Percentiles rank a stretch among this genome's conserved stretches.
Evolutionary conservation across 768 basidiomycete species (phyloP).

Genomic region (Lentinula aciculospora): DNA sequence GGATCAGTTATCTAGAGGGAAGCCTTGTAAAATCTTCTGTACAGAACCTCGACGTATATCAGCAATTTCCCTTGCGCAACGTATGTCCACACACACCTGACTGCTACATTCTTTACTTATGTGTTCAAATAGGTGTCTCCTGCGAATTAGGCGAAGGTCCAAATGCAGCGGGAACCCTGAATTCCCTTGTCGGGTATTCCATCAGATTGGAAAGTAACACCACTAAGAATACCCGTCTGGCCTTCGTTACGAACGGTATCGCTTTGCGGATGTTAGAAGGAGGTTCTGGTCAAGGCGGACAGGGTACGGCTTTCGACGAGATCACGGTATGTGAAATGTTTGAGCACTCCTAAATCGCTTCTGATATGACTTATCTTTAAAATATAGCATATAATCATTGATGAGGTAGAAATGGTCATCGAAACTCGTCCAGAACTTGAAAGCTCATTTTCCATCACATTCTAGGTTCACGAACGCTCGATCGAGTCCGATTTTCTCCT

Average conservation of each 20-base stretch:
- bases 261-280: conserved; percentile 96
- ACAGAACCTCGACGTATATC: conserved; percentile 96
- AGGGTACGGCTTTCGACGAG: conserved; percentile 85
- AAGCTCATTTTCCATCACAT: not conserved
- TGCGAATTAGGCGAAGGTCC: conserved; percentile 85
- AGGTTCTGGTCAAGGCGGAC: conserved; percentile 61
- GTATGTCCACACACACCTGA: conserved; percentile 24
- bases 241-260: conserved; percentile 92
- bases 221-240: conserved; percentile 68
- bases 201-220: conserved; percentile 89
- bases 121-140: conserved; percentile 54
- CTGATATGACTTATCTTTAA: not conserved
- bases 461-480: conserved; percentile 87
- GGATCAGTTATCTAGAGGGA: conserved; percentile 75
- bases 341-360: not conserved
- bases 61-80: conserved; percentile 91
- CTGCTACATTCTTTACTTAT: not conserved
- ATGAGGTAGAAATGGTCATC: conserved; percentile 67
- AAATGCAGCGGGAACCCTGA: conserved; percentile 67
- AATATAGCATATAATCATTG: conserved; percentile 84
- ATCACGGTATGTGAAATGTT: conserved; percentile 64
- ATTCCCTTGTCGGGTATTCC: conserved; percentile 88
- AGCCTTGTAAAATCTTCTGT: conserved; percentile 85
- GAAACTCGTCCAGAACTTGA: not conserved
- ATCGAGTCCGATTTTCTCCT: conserved; percentile 97